Evolutionary conservation across 2,329 filamentous ascomycete genomes (phyloP).

Genomic region (Trichoderma endophyticum): DNA sequence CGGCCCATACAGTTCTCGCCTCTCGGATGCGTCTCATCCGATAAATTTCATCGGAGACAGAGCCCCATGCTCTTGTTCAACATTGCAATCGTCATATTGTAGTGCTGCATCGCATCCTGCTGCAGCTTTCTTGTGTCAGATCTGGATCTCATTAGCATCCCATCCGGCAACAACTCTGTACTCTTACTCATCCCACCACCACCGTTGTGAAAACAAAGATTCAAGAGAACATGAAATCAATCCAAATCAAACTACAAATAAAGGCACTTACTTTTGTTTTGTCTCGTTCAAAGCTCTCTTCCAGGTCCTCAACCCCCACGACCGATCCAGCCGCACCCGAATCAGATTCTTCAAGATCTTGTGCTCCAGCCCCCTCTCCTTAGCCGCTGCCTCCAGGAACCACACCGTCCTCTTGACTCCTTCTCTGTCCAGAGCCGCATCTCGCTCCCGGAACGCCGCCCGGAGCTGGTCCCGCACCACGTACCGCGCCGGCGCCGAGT

Average conservation of each 20-base stretch:
- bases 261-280: conserved; percentile 27
- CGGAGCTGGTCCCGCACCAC: conserved; percentile 59
- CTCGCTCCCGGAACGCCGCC: conserved; percentile 52
- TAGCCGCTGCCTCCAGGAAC: conserved; percentile 65
- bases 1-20: not conserved
- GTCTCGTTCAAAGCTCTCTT: conserved; percentile 23
- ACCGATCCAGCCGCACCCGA: conserved; percentile 27
- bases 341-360: conserved; percentile 67
- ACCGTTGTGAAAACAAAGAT: not conserved
- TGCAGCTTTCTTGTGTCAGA: conserved; percentile 23
- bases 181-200: not conserved
- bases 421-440: conserved; percentile 45
- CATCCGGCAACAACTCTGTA: not conserved
- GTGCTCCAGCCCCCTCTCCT: conserved; percentile 66
- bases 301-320: conserved; percentile 21
- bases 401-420: conserved; percentile 63
- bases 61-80: conserved; percentile 70
- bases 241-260: not conserved
- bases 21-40: not conserved
- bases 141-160: conserved; percentile 19
- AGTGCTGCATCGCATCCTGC: conserved; percentile 51
- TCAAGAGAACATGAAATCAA: not conserved
- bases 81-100: conserved; percentile 68
- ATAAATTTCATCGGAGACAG: conserved; percentile 49
- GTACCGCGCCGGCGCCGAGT: conserved; percentile 65